These are phyloP conservation scores for Clavulina sp. DNA, from an alignment of 768 basidiomycete genomes.

Conservation along the genomic window DNA sequence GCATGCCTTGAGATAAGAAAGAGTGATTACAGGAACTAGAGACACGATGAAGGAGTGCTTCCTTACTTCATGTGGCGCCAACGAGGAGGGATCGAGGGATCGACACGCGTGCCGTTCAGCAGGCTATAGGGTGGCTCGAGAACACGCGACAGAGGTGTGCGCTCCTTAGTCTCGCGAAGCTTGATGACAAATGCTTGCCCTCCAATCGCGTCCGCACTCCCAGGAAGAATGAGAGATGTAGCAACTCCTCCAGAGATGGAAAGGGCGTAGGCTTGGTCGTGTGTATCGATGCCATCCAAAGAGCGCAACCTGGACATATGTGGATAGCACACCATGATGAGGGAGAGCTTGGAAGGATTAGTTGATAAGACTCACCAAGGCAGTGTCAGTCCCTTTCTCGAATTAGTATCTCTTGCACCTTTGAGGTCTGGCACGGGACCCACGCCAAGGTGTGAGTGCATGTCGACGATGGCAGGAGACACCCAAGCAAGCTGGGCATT, in stretches of 20 bases:
- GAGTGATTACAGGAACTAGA: too few species aligned
- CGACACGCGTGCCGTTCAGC: constrained; percentile 22
- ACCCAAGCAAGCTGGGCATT: constrained; percentile 53
- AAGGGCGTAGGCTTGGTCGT: constrained; percentile 54
- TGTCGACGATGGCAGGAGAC: constrained; percentile 41
- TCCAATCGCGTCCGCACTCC: constrained; percentile 48
- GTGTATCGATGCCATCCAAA: constrained; percentile 73
- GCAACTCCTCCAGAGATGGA: constrained; percentile 81
- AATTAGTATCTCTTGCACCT: constrained; percentile 43
- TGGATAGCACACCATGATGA: background rate
- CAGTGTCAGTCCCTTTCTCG: constrained; percentile 43
- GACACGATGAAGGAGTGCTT: constrained; percentile 2
- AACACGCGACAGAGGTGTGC: constrained; percentile 48
- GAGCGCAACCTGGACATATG: constrained; percentile 49
- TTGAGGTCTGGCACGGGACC: constrained; percentile 36
- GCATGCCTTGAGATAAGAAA: constrained; percentile 9
- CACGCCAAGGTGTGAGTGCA: constrained; percentile 69
- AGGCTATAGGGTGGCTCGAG: constrained; percentile 56
- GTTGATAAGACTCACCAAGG: constrained; percentile 30
- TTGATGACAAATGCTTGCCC: constrained; percentile 75
- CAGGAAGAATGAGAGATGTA: constrained; percentile 58
- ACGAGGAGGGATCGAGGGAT: constrained; percentile 30
- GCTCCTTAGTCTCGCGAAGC: constrained; percentile 44
- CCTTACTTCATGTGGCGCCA: constrained; percentile 69
- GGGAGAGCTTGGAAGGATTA: constrained; percentile 12